phyloP scores from a whole-genome alignment of 306 rosid genomes.

The Inga oerstediana region DNA sequence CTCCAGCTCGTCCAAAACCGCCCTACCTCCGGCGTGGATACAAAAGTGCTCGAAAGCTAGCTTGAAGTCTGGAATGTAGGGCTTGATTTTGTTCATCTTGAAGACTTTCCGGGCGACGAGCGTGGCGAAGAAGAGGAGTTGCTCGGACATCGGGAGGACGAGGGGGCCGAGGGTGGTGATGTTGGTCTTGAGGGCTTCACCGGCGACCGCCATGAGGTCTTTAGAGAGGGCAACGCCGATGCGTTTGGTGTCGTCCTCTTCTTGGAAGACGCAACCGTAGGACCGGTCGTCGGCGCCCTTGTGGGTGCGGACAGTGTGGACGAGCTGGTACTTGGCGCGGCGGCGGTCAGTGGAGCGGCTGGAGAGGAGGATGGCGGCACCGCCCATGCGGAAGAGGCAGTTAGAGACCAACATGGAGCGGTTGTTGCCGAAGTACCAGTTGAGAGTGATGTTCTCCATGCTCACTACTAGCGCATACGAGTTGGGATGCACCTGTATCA shows the following conservation, averaged over 20 bases:
- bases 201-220: constrained; percentile 83
- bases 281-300: constrained; percentile 75
- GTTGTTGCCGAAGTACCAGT: constrained; percentile 90
- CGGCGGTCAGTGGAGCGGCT: constrained; percentile 52
- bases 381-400: constrained; percentile 88
- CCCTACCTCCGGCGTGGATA: constrained; percentile 87
- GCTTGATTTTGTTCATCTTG: constrained; percentile 71
- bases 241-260: constrained; percentile 64
- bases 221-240: constrained; percentile 76
- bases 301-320: constrained; percentile 83
- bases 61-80: constrained; percentile 85
- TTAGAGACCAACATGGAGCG: constrained; percentile 82
- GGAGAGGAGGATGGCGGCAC: constrained; percentile 84
- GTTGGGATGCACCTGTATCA: constrained; percentile 69
- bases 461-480: constrained; percentile 84
- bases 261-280: constrained; percentile 66
- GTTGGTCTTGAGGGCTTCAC: constrained; percentile 84
- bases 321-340: constrained; percentile 73
- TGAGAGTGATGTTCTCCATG: constrained; percentile 91
- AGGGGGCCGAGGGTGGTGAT: constrained; percentile 85
- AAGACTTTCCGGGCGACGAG: constrained; percentile 62
- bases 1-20: constrained; percentile 80
- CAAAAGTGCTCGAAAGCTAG: constrained; percentile 90
- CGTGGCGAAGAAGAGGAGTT: constrained; percentile 64
- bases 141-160: constrained; percentile 93